Percentiles rank a stretch among this genome's conserved stretches.
Evolutionary conservation across 345 rosid genomes (phyloP).

Genomic region (Balakata baccata): DNA sequence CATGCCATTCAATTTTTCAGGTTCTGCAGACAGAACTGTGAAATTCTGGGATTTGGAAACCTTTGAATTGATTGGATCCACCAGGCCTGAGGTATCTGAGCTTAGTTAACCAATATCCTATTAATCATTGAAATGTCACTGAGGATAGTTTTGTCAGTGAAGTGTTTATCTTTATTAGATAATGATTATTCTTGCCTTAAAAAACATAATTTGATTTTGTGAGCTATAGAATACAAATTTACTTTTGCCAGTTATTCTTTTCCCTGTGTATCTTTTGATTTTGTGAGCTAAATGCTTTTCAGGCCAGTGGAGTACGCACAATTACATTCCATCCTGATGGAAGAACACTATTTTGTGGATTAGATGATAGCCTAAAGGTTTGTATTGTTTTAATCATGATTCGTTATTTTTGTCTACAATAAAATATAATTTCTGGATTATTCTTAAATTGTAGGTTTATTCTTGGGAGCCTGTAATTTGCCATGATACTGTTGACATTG

Average conservation of each 20-base stretch:
- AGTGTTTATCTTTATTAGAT: not conserved
- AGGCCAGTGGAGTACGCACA: constrained; percentile 80
- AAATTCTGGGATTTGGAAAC: constrained; percentile 99
- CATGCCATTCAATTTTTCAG: constrained; percentile 41
- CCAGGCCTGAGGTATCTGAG: constrained; percentile 82
- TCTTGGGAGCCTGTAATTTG: constrained; percentile 97
- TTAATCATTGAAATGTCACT: not conserved
- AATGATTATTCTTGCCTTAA: not conserved
- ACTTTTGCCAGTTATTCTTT: too few relatives aligned
- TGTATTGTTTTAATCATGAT: constrained; percentile 24
- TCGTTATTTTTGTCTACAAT: not conserved
- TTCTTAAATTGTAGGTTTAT: constrained; percentile 61
- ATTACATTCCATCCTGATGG: constrained; percentile 89
- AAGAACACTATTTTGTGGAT: constrained; percentile 78
- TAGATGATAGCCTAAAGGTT: constrained; percentile 86
- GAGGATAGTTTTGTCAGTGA: not conserved
- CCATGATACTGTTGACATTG: constrained; percentile 81
- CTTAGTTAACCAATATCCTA: not conserved
- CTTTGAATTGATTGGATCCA: constrained; percentile 88
- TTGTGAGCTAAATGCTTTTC: too few relatives aligned
- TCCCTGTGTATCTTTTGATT: too few relatives aligned
- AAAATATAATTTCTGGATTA: constrained; percentile 11
- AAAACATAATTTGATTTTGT: too few relatives aligned
- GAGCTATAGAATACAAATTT: too few relatives aligned
- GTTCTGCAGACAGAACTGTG: constrained; percentile 94